These are phyloP conservation scores for Rutstroemia sp. DNA, from an alignment of 2,329 filamentous ascomycete species.

Conservation along the genomic window DNA sequence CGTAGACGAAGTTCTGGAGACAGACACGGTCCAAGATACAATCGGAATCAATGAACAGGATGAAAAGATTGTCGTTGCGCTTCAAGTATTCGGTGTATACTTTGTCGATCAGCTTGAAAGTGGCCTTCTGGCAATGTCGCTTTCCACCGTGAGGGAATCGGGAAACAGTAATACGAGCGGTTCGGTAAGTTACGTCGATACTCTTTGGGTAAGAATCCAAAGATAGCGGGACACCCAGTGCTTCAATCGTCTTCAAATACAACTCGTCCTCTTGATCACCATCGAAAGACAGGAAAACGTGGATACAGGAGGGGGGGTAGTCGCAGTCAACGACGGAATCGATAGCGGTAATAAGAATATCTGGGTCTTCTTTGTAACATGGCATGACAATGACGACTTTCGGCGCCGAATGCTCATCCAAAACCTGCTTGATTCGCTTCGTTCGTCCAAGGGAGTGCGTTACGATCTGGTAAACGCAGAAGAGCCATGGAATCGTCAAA, in stretches of 20 bases:
- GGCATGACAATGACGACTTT: conserved; percentile 97
- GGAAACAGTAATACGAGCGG: conserved; percentile 80
- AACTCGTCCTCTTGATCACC: conserved; percentile 83
- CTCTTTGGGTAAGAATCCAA: conserved; percentile 76
- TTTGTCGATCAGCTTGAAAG: conserved; percentile 87
- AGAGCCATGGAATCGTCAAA: conserved; percentile 81
- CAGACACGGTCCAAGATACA: conserved; percentile 89
- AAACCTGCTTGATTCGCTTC: conserved; percentile 73
- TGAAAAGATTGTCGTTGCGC: conserved; percentile 84
- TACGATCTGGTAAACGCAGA: conserved; percentile 87
- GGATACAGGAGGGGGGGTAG: conserved; percentile 85
- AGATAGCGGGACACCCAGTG: conserved; percentile 72
- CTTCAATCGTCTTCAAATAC: conserved; percentile 78
- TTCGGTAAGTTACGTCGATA: conserved; percentile 81
- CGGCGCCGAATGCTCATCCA: conserved; percentile 79
- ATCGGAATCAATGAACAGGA: conserved; percentile 95
- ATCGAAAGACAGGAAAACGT: conserved; percentile 93
- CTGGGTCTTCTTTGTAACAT: conserved; percentile 86
- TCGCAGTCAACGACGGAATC: conserved; percentile 92
- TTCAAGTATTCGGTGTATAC: conserved; percentile 83
- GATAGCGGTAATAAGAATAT: conserved; percentile 75
- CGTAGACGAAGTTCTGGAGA: conserved; percentile 95
- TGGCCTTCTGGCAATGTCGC: conserved; percentile 85
- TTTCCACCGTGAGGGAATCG: conserved; percentile 92
- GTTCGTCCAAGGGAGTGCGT: conserved; percentile 78